These are phyloP conservation scores for Cylindrotheca closterium DNA, from an alignment of 108 stramenopile genomes.

Conservation along the genomic window DNA sequence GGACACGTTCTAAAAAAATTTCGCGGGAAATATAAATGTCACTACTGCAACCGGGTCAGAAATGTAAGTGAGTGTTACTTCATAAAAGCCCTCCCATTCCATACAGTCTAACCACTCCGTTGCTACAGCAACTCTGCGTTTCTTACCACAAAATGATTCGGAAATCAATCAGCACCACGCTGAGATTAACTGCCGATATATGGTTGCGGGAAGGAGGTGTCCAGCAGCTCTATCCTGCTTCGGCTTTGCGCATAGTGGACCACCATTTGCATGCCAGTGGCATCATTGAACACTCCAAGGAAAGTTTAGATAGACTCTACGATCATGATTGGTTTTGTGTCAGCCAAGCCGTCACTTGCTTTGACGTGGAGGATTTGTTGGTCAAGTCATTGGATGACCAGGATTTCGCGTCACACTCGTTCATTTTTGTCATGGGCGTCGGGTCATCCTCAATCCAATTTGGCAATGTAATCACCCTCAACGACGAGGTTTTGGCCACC, in stretches of 20 bases:
- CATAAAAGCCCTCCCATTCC: too few relatives aligned
- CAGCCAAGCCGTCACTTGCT: slow-evolving; percentile 23
- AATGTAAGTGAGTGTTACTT: too few relatives aligned
- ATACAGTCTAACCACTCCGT: too few relatives aligned
- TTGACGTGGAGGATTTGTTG: slow-evolving; percentile 4
- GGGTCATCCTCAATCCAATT: slow-evolving; percentile 20
- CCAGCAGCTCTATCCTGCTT: slow-evolving; percentile 2
- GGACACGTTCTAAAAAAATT: too few relatives aligned
- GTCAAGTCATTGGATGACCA: background rate
- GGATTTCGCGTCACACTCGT: background rate
- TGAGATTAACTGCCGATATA: slow-evolving; percentile 10
- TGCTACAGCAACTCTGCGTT: too few relatives aligned
- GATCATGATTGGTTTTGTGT: slow-evolving; percentile 28
- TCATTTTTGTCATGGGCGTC: slow-evolving; percentile 8
- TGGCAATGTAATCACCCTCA: slow-evolving; percentile 11
- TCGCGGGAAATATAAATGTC: too few relatives aligned
- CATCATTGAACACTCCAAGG: slow-evolving; percentile 11
- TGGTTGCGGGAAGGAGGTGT: slow-evolving; percentile 9
- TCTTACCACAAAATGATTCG: background rate
- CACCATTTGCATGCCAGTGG: slow-evolving; percentile 29
- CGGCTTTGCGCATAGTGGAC: slow-evolving; percentile 26
- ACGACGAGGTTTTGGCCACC: slow-evolving; percentile 13
- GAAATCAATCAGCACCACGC: slow-evolving; percentile 6
- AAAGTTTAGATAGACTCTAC: slow-evolving; percentile 8
- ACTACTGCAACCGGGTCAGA: too few relatives aligned